Conservation (phyloP, 148 eudicot genomes). For the Vaccinium myrtillus region DNA sequence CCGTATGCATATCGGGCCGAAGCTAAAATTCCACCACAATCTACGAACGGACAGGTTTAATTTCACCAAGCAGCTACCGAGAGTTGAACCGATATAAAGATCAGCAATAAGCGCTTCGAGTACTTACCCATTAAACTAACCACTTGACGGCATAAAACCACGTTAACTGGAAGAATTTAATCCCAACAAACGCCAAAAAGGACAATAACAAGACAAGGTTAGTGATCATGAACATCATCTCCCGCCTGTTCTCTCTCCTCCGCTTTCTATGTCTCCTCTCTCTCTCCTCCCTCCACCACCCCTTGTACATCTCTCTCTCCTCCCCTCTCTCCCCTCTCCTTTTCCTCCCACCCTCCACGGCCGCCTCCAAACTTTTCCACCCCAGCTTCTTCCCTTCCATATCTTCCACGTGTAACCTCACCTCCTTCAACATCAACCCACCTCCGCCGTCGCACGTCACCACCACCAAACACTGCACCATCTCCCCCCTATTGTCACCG, state of each 20-base stretch:
- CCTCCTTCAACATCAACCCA: conserved; percentile 48
- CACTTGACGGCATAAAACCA: background rate
- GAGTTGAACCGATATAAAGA: too few relatives aligned
- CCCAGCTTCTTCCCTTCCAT: conserved; percentile 35
- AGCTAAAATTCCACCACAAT: too few relatives aligned
- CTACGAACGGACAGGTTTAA: too few relatives aligned
- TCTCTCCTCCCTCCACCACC: conserved; percentile 29
- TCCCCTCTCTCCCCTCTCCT: conserved; percentile 17
- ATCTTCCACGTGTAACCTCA: conserved; percentile 46
- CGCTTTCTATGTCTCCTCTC: conserved; percentile 23
- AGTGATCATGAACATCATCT: conserved; percentile 14
- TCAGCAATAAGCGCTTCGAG: too few relatives aligned
- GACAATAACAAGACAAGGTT: background rate
- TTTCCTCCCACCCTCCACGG: conserved; percentile 46
- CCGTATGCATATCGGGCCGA: too few relatives aligned
- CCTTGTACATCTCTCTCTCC: conserved; percentile 34
- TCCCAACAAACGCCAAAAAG: background rate
- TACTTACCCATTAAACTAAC: too few relatives aligned
- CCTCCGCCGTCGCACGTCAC: conserved; percentile 37
- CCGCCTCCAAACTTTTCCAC: conserved; percentile 36
- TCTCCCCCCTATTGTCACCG: conserved; percentile 12
- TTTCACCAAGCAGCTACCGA: too few relatives aligned
- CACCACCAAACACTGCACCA: conserved; percentile 28
- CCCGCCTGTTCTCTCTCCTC: conserved; percentile 21
- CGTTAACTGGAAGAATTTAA: background rate